These are phyloP conservation scores for Teunomyces barrocoloradensis DNA, from an alignment of 805 yeast genomes.

Conservation along the genomic window DNA sequence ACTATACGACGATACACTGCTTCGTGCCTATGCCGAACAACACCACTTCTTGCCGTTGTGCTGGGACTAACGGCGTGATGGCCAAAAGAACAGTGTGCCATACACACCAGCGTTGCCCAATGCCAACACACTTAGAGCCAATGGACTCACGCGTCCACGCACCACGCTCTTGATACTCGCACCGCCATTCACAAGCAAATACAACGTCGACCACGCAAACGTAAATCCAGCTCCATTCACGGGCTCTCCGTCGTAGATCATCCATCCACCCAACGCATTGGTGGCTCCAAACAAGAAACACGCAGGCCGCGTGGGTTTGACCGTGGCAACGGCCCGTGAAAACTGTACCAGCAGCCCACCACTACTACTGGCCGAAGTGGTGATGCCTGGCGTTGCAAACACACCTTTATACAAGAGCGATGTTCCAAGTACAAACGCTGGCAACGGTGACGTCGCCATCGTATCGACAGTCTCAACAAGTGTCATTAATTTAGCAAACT, in stretches of 20 bases:
- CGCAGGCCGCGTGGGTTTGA: constrained; percentile 36
- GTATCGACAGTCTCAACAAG: constrained; percentile 5
- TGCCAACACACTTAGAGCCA: constrained; percentile 57
- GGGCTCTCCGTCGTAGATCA: constrained; percentile 73
- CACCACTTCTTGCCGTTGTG: constrained; percentile 62
- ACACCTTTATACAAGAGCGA: constrained; percentile 11
- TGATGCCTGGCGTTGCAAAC: constrained; percentile 4
- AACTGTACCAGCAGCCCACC: constrained; percentile 20
- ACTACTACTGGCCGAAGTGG: not conserved
- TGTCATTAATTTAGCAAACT: not conserved
- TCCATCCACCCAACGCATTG: constrained; percentile 65
- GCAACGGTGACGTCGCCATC: constrained; percentile 9
- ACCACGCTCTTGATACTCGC: constrained; percentile 51
- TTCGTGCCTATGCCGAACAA: constrained; percentile 51
- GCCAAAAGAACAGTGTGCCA: constrained; percentile 65
- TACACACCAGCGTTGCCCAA: constrained; percentile 61
- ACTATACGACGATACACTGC: constrained; percentile 68
- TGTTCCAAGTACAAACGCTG: constrained; percentile 12
- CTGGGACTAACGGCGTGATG: constrained; percentile 45
- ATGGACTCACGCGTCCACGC: constrained; percentile 61
- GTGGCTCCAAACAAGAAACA: constrained; percentile 61
- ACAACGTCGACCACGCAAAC: constrained; percentile 78
- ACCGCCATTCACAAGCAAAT: constrained; percentile 67
- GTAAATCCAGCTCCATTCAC: constrained; percentile 78
- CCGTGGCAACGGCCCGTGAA: constrained; percentile 15